Base-by-base conservation (phyloP, 192 early-diverging fungal species). In the Coemansia furcata region DNA sequence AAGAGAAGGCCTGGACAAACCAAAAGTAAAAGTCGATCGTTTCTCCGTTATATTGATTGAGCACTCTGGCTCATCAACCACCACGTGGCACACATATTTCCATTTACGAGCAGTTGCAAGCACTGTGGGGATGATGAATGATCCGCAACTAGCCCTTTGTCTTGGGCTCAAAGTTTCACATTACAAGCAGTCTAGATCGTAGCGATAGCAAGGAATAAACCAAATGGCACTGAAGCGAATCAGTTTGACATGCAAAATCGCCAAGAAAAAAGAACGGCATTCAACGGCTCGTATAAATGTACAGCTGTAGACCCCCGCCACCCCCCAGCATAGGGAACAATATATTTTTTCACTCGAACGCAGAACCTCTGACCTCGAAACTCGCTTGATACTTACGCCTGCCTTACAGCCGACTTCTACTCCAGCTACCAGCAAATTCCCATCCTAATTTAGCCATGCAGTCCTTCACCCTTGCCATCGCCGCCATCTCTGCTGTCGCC, bases 401-500 rank as follows among this genome's bases (percentile, higher is more conserved):
- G 46, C 7, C 46, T 47, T 19, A 21, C 9, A 21, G 46, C 46
- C 7, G 17, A 9, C 6, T n/a, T 6, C 54, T n/a, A 9, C 6
- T n/a, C 15, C 54, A 35, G 54, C 30, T 57, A 57, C 29, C 17
- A 30, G 17, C 30, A 30, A 30, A n/a, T 32, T 3, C 15, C 12
- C 23, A 44, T 17, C 65, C 50, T 59, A 67, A 58, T 60, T 37
- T 38, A 35, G 68, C 44, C 33, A 77, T 77, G 76, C 69, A 77
- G 70, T 65, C 76, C 36, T 57, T 71, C 62, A 44, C 61, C 59
- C 35, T 72, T 35, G 70, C 69, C 57, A 44, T 72, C 7, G 63
- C 59, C 46, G 70, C 70, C 61, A 37, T 71, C 43, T 70, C 76
- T 26, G 76, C 70, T 9, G 33, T 76, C 10, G 70, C 44, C 43